Percentiles rank a stretch among this genome's conserved stretches.
Conservation (phyloP, 2,329 filamentous ascomycete genomes). For the Neopestalotiopsis sp. region DNA sequence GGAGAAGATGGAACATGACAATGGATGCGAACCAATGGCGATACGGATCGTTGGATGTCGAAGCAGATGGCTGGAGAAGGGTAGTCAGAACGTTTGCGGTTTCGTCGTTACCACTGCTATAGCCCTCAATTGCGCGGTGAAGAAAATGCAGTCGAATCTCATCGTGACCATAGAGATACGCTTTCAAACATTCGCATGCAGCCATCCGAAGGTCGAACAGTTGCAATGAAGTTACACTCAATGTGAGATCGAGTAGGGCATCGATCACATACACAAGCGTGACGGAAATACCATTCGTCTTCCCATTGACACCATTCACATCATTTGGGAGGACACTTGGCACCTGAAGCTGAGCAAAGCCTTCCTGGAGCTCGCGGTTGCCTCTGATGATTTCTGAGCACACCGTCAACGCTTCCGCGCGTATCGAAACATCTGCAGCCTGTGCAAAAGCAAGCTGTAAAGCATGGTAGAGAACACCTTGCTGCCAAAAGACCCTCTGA, state of each 20-base stretch:
- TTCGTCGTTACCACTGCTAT: slow-evolving; percentile 77
- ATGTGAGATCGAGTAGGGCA: slow-evolving; percentile 81
- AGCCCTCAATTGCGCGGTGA: slow-evolving; percentile 85
- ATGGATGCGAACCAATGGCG: slow-evolving; percentile 89
- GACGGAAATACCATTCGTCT: slow-evolving; percentile 50
- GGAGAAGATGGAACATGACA: slow-evolving; percentile 84
- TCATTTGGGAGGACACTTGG: slow-evolving; percentile 52
- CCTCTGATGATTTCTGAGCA: slow-evolving; percentile 89
- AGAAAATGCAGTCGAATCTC: slow-evolving; percentile 87
- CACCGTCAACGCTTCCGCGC: slow-evolving; percentile 82
- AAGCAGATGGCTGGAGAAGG: slow-evolving; percentile 69
- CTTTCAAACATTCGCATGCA: slow-evolving; percentile 88
- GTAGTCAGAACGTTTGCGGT: slow-evolving; percentile 89
- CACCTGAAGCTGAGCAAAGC: slow-evolving; percentile 87
- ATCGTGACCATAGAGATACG: slow-evolving; percentile 84
- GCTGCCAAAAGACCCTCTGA: slow-evolving; percentile 84
- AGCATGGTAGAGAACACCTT: slow-evolving; percentile 79
- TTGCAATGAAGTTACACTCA: slow-evolving; percentile 70
- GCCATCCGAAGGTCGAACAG: slow-evolving; percentile 83
- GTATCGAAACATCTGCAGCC: slow-evolving; percentile 75
- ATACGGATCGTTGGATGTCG: slow-evolving; percentile 78
- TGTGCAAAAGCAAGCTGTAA: slow-evolving; percentile 83
- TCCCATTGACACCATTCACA: slow-evolving; percentile 44
- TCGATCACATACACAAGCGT: slow-evolving; percentile 88
- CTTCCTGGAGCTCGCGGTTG: slow-evolving; percentile 82